Base-by-base conservation (phyloP, 345 rosid species). In the Moricandia moricandioides region DNA sequence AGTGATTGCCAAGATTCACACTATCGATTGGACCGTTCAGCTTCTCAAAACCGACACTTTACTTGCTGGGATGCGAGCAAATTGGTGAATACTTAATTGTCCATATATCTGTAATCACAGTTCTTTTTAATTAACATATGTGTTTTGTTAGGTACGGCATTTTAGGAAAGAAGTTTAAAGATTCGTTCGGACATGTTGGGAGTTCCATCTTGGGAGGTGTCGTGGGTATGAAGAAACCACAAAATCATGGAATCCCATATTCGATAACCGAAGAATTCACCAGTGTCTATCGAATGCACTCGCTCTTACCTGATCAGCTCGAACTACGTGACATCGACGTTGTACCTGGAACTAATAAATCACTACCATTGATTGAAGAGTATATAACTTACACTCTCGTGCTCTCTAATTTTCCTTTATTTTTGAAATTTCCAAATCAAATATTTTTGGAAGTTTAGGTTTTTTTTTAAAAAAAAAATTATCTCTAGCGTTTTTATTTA, bases 1-100 rank as follows among this genome's bases (percentile, higher is more conserved):
- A 6, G 90, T 88, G 13, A 83, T 86, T 57, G 90, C 92, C 8
- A 88, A 88, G 78, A 73, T 88, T 58, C 92, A 86, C 72, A 88
- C 92, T 3, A 86, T 86, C 47, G 90, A 88, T 58, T 88, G 92
- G 92, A 88, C 90, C 11, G 84, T 85, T 3, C 83, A 88, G 71
- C 92, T 88, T 65, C 82, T 88, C 21, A 88, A 88, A 72, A 88
- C 85, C 10, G 85, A 85, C 70, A 82, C 81, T 13, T 59, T 88
- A 52, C 80, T 40, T 12, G 90, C 85, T 34, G 92, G 80, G 26
- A 88, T 88, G 92, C 82, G 86, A 12, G 68, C 79, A 24, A 88
- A 88, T 21, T 88, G 92, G 90, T 86, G 62, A 27, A 29, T 57
- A 57, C 24, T 2, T 29, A 29, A 6, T 27, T 21, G 30, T 9